phyloP scores from a whole-genome alignment of 2,329 filamentous ascomycete genomes.

The Aureobasidium lini region DNA sequence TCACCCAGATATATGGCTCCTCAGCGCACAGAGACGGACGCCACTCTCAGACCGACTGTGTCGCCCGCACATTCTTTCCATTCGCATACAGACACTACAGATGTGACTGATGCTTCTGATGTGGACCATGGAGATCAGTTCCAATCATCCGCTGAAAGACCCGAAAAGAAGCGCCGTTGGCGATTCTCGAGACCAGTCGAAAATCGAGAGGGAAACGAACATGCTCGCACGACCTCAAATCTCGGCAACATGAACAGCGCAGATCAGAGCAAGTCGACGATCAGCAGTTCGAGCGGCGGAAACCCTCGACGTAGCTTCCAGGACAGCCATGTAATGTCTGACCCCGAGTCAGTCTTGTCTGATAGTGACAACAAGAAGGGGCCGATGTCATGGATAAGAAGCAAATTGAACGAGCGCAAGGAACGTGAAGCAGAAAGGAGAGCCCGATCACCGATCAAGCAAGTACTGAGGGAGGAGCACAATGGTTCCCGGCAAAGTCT shows the following conservation, averaged over 20 bases:
- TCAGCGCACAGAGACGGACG: slow-evolving; percentile 60
- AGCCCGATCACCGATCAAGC: slow-evolving; percentile 27
- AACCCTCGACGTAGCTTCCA: slow-evolving; percentile 7
- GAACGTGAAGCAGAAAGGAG: slow-evolving; percentile 46
- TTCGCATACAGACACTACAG: slow-evolving; percentile 64
- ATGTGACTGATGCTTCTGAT: slow-evolving; percentile 73
- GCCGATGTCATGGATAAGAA: slow-evolving; percentile 57
- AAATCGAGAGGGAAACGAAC: slow-evolving; percentile 18
- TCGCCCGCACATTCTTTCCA: slow-evolving; percentile 73
- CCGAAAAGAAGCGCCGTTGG: slow-evolving; percentile 66
- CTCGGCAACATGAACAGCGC: slow-evolving; percentile 9
- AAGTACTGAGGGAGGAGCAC: slow-evolving; percentile 24
- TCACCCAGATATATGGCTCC: slow-evolving; percentile 49
- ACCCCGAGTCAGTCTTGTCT: slow-evolving; percentile 11
- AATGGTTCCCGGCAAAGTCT: slow-evolving; percentile 36
- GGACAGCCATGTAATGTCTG: slow-evolving; percentile 6
- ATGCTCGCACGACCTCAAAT: not conserved
- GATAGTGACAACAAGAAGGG: slow-evolving; percentile 35
- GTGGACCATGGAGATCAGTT: slow-evolving; percentile 61
- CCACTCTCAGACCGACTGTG: slow-evolving; percentile 55
- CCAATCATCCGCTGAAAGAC: slow-evolving; percentile 43
- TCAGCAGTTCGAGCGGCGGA: slow-evolving; percentile 11
- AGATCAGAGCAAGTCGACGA: slow-evolving; percentile 16
- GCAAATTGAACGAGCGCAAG: slow-evolving; percentile 54
- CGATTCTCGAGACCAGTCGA: slow-evolving; percentile 48